Percentiles rank a stretch among this genome's conserved stretches.
These are phyloP conservation scores for Chaetomium sp. DNA, from an alignment of 2,329 filamentous ascomycete genomes.

Conservation along the genomic window DNA sequence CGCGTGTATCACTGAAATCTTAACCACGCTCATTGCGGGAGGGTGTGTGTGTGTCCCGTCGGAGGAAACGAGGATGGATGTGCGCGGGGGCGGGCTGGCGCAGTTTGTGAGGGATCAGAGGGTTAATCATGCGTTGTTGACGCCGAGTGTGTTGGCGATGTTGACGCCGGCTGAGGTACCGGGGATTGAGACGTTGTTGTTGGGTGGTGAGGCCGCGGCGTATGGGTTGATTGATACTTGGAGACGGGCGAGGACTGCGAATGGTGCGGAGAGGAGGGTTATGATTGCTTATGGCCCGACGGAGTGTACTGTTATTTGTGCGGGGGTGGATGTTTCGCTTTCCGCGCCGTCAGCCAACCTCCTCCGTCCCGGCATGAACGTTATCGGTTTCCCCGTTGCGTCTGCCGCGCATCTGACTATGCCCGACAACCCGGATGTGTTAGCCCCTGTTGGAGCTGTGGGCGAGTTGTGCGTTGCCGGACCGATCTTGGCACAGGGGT, in stretches of 20 bases:
- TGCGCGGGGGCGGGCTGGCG: conserved; percentile 28
- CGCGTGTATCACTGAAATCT: conserved; percentile 9
- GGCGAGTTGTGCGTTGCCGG: conserved; percentile 22
- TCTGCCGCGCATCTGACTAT: conserved; percentile 13
- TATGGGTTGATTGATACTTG: conserved; percentile 13
- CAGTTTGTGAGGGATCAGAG: conserved; percentile 20
- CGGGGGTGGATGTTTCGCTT: conserved; percentile 12
- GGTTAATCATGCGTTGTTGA: conserved; percentile 22
- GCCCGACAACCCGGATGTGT: conserved; percentile 8
- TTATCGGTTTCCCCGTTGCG: conserved; percentile 7
- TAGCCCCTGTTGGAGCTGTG: conserved; percentile 16
- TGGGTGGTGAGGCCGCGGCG: conserved; percentile 21
- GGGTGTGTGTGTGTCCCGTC: conserved; percentile 15
- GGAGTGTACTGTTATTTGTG: conserved; percentile 16
- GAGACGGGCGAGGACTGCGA: background rate
- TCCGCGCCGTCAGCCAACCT: conserved; percentile 1
- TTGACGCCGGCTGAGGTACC: conserved; percentile 19
- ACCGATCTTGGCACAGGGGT: conserved; percentile 14
- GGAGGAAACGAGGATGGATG: conserved; percentile 7
- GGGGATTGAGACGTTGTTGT: conserved; percentile 15
- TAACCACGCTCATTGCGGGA: conserved; percentile 7
- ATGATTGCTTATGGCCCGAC: conserved; percentile 22
- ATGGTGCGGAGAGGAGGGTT: background rate
- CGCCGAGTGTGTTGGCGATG: conserved; percentile 22
- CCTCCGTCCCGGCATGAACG: conserved; percentile 21